These are phyloP conservation scores for Aspergillus proliferans DNA, from an alignment of 2,329 filamentous ascomycete species.

Conservation along the genomic window DNA sequence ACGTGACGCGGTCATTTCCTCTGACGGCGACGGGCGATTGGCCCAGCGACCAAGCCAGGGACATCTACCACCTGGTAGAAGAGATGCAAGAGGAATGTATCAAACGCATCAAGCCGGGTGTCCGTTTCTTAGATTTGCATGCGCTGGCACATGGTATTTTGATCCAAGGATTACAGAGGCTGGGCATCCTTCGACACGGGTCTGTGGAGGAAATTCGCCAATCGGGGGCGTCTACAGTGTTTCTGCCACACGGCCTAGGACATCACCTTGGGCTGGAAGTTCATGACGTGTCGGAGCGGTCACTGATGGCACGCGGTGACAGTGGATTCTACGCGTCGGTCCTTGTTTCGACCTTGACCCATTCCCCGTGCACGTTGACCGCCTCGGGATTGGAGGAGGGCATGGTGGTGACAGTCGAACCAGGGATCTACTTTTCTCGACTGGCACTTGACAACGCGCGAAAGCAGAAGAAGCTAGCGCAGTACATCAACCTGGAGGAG, in stretches of 20 bases:
- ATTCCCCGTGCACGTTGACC: slow-evolving; percentile 27
- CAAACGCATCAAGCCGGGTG: slow-evolving; percentile 63
- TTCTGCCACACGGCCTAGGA: slow-evolving; percentile 50
- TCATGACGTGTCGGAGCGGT: slow-evolving; percentile 36
- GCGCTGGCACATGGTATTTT: slow-evolving; percentile 72
- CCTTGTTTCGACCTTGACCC: slow-evolving; percentile 11
- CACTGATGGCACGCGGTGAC: slow-evolving; percentile 26
- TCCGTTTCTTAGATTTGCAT: slow-evolving; percentile 77
- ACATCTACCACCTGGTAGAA: slow-evolving; percentile 77
- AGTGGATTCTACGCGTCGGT: slow-evolving; percentile 10
- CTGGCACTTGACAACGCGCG: slow-evolving; percentile 31
- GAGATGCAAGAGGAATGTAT: slow-evolving; percentile 81
- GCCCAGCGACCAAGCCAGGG: slow-evolving; percentile 57
- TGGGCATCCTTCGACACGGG: slow-evolving; percentile 66
- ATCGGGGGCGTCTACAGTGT: slow-evolving; percentile 33
- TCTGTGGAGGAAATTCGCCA: slow-evolving; percentile 46
- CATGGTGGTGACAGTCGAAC: slow-evolving; percentile 53
- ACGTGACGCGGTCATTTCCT: slow-evolving; percentile 81
- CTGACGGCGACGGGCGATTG: slow-evolving; percentile 55
- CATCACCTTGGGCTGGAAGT: slow-evolving; percentile 48
- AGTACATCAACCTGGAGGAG: slow-evolving; percentile 36
- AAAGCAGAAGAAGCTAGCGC: slow-evolving; percentile 20
- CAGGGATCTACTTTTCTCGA: slow-evolving; percentile 44
- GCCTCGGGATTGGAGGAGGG: slow-evolving; percentile 41
- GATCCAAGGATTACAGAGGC: slow-evolving; percentile 67